These are phyloP conservation scores for Aureobasidium musti DNA, from an alignment of 2,329 filamentous ascomycete species.

Conservation along the genomic window DNA sequence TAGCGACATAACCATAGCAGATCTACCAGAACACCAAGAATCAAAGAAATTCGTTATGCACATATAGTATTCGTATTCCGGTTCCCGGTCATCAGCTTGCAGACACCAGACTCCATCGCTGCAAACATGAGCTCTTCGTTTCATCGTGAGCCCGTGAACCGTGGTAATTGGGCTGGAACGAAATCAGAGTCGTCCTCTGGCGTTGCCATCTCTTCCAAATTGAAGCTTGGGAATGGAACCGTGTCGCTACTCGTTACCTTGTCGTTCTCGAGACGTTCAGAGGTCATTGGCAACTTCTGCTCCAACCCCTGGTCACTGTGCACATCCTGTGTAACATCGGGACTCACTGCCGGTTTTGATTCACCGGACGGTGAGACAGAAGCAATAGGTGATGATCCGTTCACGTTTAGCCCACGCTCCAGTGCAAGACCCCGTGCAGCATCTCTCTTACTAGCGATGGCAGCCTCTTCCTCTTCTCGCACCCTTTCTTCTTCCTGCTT, in stretches of 20 bases:
- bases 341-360: neutral
- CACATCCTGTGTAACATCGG: neutral
- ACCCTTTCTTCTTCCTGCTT: slow-evolving; percentile 59
- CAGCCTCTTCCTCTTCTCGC: slow-evolving; percentile 58
- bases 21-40: slow-evolving; percentile 1
- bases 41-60: slow-evolving; percentile 19
- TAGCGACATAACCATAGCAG: neutral
- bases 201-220: slow-evolving; percentile 3
- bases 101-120: slow-evolving; percentile 10
- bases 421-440: slow-evolving; percentile 59
- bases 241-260: slow-evolving; percentile 18
- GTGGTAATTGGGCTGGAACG: slow-evolving; percentile 28
- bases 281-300: neutral
- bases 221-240: slow-evolving; percentile 24
- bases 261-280: neutral
- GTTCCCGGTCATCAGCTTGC: neutral
- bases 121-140: neutral
- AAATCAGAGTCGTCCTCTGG: slow-evolving; percentile 10
- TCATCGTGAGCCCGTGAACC: slow-evolving; percentile 20
- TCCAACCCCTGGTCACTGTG: neutral
- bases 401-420: slow-evolving; percentile 52
- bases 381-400: neutral
- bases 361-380: neutral
- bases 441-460: slow-evolving; percentile 55
- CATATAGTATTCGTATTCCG: slow-evolving; percentile 15